Evolutionary conservation across 805 yeast genomes (phyloP).

Genomic region (Candida adriatica): DNA sequence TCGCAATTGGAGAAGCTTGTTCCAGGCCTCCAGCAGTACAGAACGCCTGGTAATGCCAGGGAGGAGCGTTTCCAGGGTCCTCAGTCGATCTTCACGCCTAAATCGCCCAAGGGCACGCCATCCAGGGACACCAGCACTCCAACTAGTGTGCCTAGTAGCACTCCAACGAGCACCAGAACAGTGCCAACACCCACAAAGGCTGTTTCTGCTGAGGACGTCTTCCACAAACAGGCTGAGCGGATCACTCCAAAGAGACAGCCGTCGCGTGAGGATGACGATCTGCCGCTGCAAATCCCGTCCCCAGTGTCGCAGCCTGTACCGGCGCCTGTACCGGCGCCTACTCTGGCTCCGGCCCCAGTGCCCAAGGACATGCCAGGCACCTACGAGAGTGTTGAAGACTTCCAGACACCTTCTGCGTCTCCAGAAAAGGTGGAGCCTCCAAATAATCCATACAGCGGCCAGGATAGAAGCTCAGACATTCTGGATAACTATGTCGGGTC

Average conservation of each 20-base stretch:
- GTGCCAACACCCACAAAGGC: conserved; percentile 1
- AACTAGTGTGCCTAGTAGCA: conserved; percentile 1
- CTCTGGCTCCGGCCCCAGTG: background rate
- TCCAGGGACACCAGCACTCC: no score
- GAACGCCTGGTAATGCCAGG: conserved; percentile 27
- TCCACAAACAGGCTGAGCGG: conserved; percentile 10
- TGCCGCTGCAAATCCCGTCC: conserved; percentile 23
- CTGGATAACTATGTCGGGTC: conserved; percentile 22
- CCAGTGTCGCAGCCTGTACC: no score
- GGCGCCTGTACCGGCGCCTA: background rate
- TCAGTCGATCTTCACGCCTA: conserved; percentile 15
- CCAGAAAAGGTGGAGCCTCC: conserved; percentile 1
- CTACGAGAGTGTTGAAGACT: conserved; percentile 10
- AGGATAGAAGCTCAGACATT: conserved; percentile 22
- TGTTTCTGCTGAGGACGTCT: conserved; percentile 20
- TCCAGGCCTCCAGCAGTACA: conserved; percentile 30
- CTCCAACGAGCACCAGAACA: background rate
- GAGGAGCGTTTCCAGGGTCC: conserved; percentile 19
- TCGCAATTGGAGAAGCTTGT: conserved; percentile 27
- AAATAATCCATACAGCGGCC: background rate
- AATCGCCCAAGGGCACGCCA: background rate
- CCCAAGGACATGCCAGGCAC: conserved; percentile 10
- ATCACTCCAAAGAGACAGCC: conserved; percentile 1
- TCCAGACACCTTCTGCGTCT: conserved; percentile 12
- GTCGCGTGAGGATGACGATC: conserved; percentile 18